Base-by-base conservation (phyloP, 2,329 filamentous ascomycete genomes). In the Aspergillus eucalypticola region DNA sequence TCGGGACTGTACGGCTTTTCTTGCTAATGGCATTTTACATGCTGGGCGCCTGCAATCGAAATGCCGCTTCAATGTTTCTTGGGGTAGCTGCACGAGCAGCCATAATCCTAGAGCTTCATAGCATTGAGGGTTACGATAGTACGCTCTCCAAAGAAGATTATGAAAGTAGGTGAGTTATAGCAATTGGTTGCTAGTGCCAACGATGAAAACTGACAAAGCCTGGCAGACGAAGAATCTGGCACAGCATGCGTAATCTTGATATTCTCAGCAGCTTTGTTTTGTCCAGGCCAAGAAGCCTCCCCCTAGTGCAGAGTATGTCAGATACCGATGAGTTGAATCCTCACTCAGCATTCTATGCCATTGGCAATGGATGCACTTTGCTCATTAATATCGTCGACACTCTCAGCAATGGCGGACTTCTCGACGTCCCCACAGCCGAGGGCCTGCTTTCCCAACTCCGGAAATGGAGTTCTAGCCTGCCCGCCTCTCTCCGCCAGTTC, bases 11-110 rank as follows among this genome's bases (percentile, higher is more conserved):
- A 4, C 46, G 57, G 8, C 10, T 39, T 1, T 62, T 60, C 54
- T n/a, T 51, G 27, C 41, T 62, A 10, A 15, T 62, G 5, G 32
- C 56, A 8, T 60, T 62, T 17, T 60, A 57, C 23, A 60, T 58
- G 49, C 46, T 62, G 6, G 57, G 57, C 5, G 57, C 60, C 6
- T 62, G 56, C n/a, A 35, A 56, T n/a, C 52, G 60, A 42, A 62
- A 62, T 41, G 53, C 51, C 7, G 60, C 60, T 5, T 52, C 39
- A 1, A 59, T 62, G 35, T 54, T 42, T 51, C 32, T 61, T 3
- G 50, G 59, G 1, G 32, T 58, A 5, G 59, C 59, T 10, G n/a
- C 55, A 2, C 32, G 41, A n/a, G 42, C 59, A 8, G 55, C 59
- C 11, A 19, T 54, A 25, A 54, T 54, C 19, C 44, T 61, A 29